Conservation (phyloP, 177 flowering plant genomes). For the Tripterygium wilfordii region DNA sequence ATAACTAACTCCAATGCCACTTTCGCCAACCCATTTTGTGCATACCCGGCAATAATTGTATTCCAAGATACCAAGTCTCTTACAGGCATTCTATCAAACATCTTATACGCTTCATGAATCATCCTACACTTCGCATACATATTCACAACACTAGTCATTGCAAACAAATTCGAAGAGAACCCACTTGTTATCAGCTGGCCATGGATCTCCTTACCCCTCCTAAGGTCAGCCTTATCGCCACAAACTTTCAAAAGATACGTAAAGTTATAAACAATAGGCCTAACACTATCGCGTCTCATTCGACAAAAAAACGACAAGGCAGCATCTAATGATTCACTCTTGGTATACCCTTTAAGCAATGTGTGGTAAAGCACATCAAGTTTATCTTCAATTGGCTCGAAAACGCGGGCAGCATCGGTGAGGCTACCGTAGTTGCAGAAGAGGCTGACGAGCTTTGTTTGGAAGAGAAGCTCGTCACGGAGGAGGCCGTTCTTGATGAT, state of each 20-base stretch:
- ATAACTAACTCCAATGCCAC: conserved; percentile 53
- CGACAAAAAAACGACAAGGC: conserved; percentile 40
- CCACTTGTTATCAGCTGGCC: conserved; percentile 51
- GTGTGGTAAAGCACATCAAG: conserved; percentile 57
- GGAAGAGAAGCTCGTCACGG: conserved; percentile 47
- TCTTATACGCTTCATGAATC: conserved; percentile 54
- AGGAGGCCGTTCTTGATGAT: conserved; percentile 49
- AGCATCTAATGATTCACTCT: conserved; percentile 24
- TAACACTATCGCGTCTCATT: conserved; percentile 49
- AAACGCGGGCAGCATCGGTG: conserved; percentile 56
- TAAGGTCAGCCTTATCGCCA: conserved; percentile 42
- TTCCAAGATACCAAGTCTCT: conserved; percentile 84
- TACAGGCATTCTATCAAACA: conserved; percentile 84
- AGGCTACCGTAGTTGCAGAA: conserved; percentile 58
- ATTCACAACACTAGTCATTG: conserved; percentile 62
- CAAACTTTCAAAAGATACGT: conserved; percentile 62
- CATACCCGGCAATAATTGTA: conserved; percentile 61
- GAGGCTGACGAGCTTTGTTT: conserved; percentile 72
- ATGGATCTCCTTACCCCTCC: conserved; percentile 67
- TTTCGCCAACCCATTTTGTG: conserved; percentile 62
- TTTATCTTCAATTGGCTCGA: conserved; percentile 48
- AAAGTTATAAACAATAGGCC: conserved; percentile 56
- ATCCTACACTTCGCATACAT: conserved; percentile 69
- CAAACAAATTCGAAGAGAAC: conserved; percentile 43
- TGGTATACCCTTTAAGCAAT: conserved; percentile 65